Base-by-base conservation (phyloP, 257 asterid species). In the Cinchona pubescens region DNA sequence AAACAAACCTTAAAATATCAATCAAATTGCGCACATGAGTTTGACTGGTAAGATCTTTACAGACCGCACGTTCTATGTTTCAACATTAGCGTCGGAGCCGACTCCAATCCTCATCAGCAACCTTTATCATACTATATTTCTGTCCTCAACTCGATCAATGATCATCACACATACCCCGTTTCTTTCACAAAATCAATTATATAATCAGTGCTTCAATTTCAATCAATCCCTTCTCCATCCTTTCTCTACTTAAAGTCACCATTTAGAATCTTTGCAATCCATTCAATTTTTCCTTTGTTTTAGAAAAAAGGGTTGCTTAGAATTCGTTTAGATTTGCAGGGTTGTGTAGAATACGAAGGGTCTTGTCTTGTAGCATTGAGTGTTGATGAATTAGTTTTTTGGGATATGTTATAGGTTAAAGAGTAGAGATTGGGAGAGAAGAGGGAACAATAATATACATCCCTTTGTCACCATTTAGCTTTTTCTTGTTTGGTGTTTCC, bases 261-360 rank as follows among this genome's bases (percentile, higher is more conserved):
- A 38, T 71, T 69, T 12, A 56, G 19, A 14, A 48, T 37, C 80
- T 59, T 67, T 55, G 71, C 53, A 79, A 59, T 66, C 90, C 82
- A 79, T 66, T 88, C 82, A 79, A 76, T 77, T 78, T 32, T 80
- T 86, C 87, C 78, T 27, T 82, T 80, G 83, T 74, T 79, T 81
- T 81, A 60, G 40, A 2, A 32, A 2, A 32, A 34, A 13, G 49
- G 42, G 71, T 34, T 51, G 37, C n/a, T 59, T 27, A 4, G 0
- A 1, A 23, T 45, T 51, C 35, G 27, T 45, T 15, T 51, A 27
- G 25, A 13, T 9, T 65, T 16, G 45, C 65, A 37, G 60, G 37
- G 48, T 40, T 46, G 0, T 10, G 35, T 73, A 77, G n/a, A 58
- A n/a, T 58, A 37, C 51, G 0, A 55, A 45, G 37, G 61, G 32